A percentile compares a stretch with the other conserved stretches of the same genome.
phyloP scores from a whole-genome alignment of 176 grass and related monocot genomes.

The Typha latifolia region DNA sequence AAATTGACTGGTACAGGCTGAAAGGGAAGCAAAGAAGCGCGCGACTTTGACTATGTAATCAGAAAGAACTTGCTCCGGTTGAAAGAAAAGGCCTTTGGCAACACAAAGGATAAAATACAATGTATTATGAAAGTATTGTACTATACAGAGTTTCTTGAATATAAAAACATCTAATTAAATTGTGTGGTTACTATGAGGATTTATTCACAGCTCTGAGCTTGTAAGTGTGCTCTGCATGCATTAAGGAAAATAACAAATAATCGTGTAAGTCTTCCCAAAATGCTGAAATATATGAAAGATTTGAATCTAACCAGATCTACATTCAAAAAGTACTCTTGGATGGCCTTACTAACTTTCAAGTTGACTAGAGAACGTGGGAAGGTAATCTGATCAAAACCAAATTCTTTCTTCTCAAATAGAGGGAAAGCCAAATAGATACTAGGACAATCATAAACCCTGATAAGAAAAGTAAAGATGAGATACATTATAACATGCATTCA shows the following conservation, averaged over 20 bases:
- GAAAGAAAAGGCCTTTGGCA: neutral
- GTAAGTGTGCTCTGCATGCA: neutral
- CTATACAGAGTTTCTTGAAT: neutral
- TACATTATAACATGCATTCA: too few species aligned
- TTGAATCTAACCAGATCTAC: too few species aligned
- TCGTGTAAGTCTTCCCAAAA: too few species aligned
- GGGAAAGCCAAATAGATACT: too few species aligned
- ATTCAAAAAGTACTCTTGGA: too few species aligned
- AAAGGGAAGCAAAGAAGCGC: slow-evolving; percentile 34
- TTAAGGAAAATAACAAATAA: neutral
- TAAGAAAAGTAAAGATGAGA: too few species aligned
- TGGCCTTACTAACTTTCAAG: too few species aligned
- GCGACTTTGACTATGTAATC: slow-evolving; percentile 5
- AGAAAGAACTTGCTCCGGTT: neutral
- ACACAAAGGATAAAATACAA: neutral
- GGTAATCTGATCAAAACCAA: too few species aligned
- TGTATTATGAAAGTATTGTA: neutral
- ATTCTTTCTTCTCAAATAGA: too few species aligned
- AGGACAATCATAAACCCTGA: too few species aligned
- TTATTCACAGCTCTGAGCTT: neutral
- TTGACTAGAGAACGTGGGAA: too few species aligned
- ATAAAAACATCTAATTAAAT: neutral
- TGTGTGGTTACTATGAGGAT: neutral
- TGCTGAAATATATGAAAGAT: too few species aligned
- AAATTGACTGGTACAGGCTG: slow-evolving; percentile 35